Percentiles rank a stretch among this genome's conserved stretches.
phyloP scores from a whole-genome alignment of 306 rosid species.

The Rosa rugosa region DNA sequence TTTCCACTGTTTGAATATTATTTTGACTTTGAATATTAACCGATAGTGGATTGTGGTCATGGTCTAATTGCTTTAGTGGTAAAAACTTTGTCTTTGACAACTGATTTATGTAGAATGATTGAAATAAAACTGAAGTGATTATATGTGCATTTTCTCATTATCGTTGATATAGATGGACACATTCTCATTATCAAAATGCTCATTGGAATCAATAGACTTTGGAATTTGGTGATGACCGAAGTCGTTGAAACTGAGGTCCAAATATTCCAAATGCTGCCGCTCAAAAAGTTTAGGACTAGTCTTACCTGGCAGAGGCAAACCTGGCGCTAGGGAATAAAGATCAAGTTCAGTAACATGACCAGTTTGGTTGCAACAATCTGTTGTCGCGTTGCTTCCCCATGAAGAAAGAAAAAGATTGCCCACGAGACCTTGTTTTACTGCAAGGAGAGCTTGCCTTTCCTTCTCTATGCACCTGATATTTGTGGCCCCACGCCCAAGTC shows the following conservation, averaged over 20 bases:
- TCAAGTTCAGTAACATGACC: conserved; percentile 7
- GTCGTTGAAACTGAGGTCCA: conserved; percentile 9
- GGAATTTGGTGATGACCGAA: neutral
- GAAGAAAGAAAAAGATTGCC: neutral
- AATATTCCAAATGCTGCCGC: neutral
- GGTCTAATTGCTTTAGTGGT: no score
- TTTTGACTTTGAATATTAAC: no score
- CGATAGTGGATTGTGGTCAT: neutral
- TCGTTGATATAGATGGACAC: no score
- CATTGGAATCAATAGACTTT: neutral
- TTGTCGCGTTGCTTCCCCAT: neutral
- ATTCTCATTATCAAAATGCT: no score
- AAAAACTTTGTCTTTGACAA: no score
- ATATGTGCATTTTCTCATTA: no score
- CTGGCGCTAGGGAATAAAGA: neutral
- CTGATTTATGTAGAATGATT: no score
- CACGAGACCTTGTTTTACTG: neutral
- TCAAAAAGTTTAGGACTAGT: neutral
- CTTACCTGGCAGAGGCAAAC: conserved; percentile 10
- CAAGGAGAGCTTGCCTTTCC: conserved; percentile 2
- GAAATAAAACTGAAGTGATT: no score
- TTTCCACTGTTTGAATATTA: no score
- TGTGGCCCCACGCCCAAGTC: no score
- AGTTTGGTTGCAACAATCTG: conserved; percentile 22
- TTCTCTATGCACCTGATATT: no score